phyloP scores from a whole-genome alignment of 2,329 filamentous ascomycete species.

The Cladosporium colombiae region DNA sequence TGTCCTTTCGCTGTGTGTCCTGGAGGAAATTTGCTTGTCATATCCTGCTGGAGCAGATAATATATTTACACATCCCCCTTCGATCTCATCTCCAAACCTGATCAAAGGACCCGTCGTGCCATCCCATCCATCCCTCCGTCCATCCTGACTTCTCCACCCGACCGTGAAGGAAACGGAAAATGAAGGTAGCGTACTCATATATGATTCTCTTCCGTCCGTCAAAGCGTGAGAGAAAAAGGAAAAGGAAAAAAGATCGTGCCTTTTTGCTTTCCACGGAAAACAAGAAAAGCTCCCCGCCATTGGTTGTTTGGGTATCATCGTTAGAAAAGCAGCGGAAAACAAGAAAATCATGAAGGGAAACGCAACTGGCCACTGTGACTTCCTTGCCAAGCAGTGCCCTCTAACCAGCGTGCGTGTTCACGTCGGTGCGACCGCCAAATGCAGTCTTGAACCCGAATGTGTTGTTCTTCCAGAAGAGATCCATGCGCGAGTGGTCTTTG shows the following conservation, averaged over 20 bases:
- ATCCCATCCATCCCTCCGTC: neutral
- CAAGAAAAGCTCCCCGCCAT: conserved; percentile 12
- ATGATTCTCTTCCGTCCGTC: neutral
- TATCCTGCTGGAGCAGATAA: neutral
- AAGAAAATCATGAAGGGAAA: neutral
- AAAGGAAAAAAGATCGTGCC: neutral
- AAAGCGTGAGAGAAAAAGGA: neutral
- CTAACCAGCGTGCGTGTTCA: conserved; percentile 6
- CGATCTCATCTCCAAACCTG: neutral
- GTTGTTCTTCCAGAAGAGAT: conserved; percentile 25
- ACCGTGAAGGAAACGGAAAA: neutral
- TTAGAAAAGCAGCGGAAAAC: conserved; percentile 9
- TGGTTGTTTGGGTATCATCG: conserved; percentile 17
- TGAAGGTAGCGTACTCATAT: neutral
- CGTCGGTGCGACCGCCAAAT: conserved; percentile 17
- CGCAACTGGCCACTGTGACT: neutral
- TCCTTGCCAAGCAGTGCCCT: neutral
- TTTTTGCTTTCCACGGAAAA: neutral
- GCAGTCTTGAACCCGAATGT: conserved; percentile 22
- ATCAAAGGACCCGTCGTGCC: neutral
- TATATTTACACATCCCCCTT: neutral
- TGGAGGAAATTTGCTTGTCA: neutral
- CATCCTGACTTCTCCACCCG: neutral
- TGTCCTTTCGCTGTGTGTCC: neutral
- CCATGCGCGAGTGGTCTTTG: conserved; percentile 21